Conservation (phyloP, 1,139 yeast genomes). For the Debaryomyces udenii region DNA sequence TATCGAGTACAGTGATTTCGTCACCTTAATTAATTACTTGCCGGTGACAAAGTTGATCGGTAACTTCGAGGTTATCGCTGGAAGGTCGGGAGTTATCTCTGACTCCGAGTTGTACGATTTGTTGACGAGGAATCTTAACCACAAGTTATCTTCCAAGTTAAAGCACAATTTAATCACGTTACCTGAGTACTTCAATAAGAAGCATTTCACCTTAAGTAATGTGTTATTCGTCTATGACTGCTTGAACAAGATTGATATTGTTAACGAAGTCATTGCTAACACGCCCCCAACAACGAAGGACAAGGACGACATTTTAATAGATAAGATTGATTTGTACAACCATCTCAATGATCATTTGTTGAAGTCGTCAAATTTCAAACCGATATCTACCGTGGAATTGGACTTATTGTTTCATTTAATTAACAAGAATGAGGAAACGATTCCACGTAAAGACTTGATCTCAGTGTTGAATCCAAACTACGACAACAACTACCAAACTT, state of each 20-base stretch:
- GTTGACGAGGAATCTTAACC: slow-evolving; percentile 43
- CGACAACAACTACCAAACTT: slow-evolving; percentile 37
- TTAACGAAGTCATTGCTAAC: slow-evolving; percentile 65
- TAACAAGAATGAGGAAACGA: slow-evolving; percentile 49
- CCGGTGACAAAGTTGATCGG: slow-evolving; percentile 54
- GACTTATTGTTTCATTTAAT: slow-evolving; percentile 52
- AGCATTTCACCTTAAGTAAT: slow-evolving; percentile 43
- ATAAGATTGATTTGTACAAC: slow-evolving; percentile 44
- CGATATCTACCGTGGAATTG: slow-evolving; percentile 47
- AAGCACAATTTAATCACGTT: slow-evolving; percentile 38
- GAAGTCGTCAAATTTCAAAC: slow-evolving; percentile 55
- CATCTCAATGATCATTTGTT: slow-evolving; percentile 55
- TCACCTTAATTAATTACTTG: slow-evolving; percentile 45
- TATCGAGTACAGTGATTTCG: slow-evolving; percentile 44
- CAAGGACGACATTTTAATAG: slow-evolving; percentile 49
- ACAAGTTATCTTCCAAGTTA: slow-evolving; percentile 44
- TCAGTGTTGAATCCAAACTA: slow-evolving; percentile 51
- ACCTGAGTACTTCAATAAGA: slow-evolving; percentile 41
- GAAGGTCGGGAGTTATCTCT: slow-evolving; percentile 35
- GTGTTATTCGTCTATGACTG: slow-evolving; percentile 48
- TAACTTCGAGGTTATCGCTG: slow-evolving; percentile 44
- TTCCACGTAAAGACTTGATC: slow-evolving; percentile 56
- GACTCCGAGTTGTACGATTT: slow-evolving; percentile 38
- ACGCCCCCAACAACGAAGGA: slow-evolving; percentile 51
- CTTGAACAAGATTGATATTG: slow-evolving; percentile 47